Evolutionary conservation across 805 yeast genomes (phyloP), one percentile per base, ranked within the genome.

Genomic region (Barnettozyma wickerhamii): DNA sequence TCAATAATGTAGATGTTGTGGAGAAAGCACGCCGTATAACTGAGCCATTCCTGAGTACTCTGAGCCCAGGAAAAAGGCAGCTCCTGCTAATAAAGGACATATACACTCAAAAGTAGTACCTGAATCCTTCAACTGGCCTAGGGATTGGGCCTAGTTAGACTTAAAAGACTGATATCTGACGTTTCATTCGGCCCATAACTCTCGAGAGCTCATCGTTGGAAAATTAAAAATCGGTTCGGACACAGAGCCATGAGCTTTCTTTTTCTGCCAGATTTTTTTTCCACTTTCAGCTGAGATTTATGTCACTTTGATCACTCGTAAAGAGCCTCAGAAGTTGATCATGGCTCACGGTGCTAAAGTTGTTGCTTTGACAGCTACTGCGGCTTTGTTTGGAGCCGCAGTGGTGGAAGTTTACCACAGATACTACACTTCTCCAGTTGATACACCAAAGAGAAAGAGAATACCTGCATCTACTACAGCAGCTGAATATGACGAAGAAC

Each of bases 401-500:
- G 24, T 39, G n/a, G 51, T 48, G 4, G 57, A 42, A 23, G 42
- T 42, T 2, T 40, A 36, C 19, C 55, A 38, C 52, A 43, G 34
- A 47, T 46, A 35, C 46, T 30, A 17, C 53, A 7, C 30, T 4
- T 13, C 37, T 17, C 34, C 10, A 13, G 20, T n/a, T 13, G 28
- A 24, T 7, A 30, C 29, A 10, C 5, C 28, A 20, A 15, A 21
- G 13, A 19, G n/a, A 2, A 20, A 21, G 4, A 32, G 15, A 28
- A 31, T 31, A 26, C 12, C 6, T 6, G 13, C 13, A 10, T n/a
- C 7, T 15, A 10, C 32, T 14, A n/a, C 29, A 10, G 7, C 47
- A 12, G 37, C 24, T 9, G 47, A 51, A 14, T 69, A 76, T 48
- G 76, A 75, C 41, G 93, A 84, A 52, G 84, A 77, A 38, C 75